Evolutionary conservation across 768 basidiomycete species (phyloP).

Genomic region (Cystobasidium tubakii): DNA sequence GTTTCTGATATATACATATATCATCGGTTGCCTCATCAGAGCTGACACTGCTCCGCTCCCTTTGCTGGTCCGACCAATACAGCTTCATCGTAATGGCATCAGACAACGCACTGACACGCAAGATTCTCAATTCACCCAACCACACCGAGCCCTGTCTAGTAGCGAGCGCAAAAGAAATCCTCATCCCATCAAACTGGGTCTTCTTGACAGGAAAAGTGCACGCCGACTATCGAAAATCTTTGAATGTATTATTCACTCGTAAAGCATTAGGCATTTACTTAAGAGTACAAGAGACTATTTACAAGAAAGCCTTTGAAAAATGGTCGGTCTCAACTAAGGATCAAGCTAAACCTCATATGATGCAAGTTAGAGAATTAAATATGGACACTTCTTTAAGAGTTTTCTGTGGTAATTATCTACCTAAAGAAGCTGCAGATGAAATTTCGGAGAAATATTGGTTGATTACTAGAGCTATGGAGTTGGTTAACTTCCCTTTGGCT

Average conservation of each 20-base stretch:
- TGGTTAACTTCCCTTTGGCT: conserved; percentile 96
- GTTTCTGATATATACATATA: too few species aligned
- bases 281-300: conserved; percentile 70
- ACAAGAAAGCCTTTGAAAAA: conserved; percentile 64
- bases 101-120: conserved; percentile 83
- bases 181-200: conserved; percentile 90
- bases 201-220: conserved; percentile 91
- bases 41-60: background rate
- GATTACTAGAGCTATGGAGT: conserved; percentile 88
- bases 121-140: conserved; percentile 87
- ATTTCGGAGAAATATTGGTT: conserved; percentile 93
- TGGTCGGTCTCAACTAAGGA: conserved; percentile 63
- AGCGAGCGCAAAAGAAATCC: conserved; percentile 77
- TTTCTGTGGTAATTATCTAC: conserved; percentile 87
- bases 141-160: conserved; percentile 93
- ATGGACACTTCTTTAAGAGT: conserved; percentile 96
- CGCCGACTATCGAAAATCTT: conserved; percentile 82
- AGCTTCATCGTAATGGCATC: conserved; percentile 99
- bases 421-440: conserved; percentile 67
- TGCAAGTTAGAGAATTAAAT: conserved; percentile 84
- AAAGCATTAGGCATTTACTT: conserved; percentile 85
- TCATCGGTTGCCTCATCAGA: background rate
- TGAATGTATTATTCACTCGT: conserved; percentile 88
- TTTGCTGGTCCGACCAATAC: conserved; percentile 5
- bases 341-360: conserved; percentile 61